A percentile compares a stretch with the other conserved stretches of the same genome.
These are phyloP conservation scores for Plasmopara halstedii DNA, from an alignment of 352 stramenopile genomes.

Conservation along the genomic window DNA sequence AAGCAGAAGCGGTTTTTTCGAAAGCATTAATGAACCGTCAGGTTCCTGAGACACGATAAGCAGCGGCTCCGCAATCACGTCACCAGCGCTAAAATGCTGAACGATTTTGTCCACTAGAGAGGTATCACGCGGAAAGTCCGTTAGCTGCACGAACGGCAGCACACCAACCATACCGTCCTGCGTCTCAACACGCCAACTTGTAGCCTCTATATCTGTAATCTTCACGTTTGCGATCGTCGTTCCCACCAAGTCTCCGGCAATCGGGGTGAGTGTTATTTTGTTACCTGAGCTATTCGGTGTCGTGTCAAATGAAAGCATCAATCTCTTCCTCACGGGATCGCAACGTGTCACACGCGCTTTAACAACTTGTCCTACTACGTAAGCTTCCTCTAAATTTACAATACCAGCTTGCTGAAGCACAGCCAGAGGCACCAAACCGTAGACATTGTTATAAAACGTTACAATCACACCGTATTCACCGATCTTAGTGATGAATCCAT, in stretches of 20 bases:
- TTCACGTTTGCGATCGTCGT: constrained; percentile 52
- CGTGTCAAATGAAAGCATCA: constrained; percentile 84
- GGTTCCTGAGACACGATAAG: constrained; percentile 65
- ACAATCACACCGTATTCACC: constrained; percentile 90
- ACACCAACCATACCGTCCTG: constrained; percentile 61
- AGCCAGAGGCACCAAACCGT: constrained; percentile 86
- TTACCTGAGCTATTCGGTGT: constrained; percentile 14
- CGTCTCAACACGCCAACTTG: constrained; percentile 70
- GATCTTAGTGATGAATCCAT: constrained; percentile 93
- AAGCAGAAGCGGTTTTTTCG: constrained; percentile 76
- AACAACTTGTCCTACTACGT: constrained; percentile 82
- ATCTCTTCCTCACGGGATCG: constrained; percentile 66
- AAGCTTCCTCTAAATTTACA: constrained; percentile 75
- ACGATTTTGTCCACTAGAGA: constrained; percentile 68
- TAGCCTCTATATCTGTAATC: constrained; percentile 56
- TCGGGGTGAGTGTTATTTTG: constrained; percentile 10
- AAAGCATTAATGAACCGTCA: constrained; percentile 67
- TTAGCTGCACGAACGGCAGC: constrained; percentile 78
- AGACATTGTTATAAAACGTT: constrained; percentile 95
- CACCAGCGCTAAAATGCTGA: constrained; percentile 36
- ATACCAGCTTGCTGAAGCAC: constrained; percentile 82
- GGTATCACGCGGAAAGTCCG: constrained; percentile 74
- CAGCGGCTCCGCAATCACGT: constrained; percentile 46
- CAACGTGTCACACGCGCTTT: constrained; percentile 72
- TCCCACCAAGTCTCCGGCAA: constrained; percentile 33